Evolutionary conservation across 768 basidiomycete genomes (phyloP).

Genomic region (Kwoniella botswanensis): DNA sequence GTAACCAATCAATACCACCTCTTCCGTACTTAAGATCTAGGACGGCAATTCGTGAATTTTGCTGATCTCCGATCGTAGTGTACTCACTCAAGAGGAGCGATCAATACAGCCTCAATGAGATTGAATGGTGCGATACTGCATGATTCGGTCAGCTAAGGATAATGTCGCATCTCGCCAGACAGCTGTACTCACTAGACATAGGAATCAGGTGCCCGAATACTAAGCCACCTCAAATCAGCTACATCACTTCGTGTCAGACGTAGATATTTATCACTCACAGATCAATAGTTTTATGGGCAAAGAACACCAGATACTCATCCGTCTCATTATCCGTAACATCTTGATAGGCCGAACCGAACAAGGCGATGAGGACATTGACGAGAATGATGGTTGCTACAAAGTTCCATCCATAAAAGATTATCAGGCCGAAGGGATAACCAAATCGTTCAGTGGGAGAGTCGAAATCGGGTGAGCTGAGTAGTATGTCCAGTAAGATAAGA

Average conservation of each 20-base stretch:
- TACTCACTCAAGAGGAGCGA: constrained; percentile 85
- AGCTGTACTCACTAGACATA: constrained; percentile 67
- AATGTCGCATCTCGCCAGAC: no score
- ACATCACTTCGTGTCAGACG: neutral
- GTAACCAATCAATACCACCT: constrained; percentile 36
- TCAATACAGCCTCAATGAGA: constrained; percentile 75
- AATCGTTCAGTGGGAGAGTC: constrained; percentile 54
- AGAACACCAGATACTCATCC: constrained; percentile 88
- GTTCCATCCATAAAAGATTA: constrained; percentile 87
- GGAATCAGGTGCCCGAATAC: constrained; percentile 56
- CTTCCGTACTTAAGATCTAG: neutral
- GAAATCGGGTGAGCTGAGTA: constrained; percentile 55
- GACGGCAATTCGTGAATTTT: neutral
- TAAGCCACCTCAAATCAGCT: no score
- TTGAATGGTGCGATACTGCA: constrained; percentile 92
- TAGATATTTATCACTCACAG: constrained; percentile 36
- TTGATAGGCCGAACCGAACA: constrained; percentile 89
- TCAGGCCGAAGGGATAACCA: constrained; percentile 64
- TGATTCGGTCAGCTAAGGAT: no score
- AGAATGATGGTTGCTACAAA: constrained; percentile 79
- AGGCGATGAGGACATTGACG: constrained; percentile 91
- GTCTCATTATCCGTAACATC: constrained; percentile 77
- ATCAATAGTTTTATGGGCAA: constrained; percentile 75
- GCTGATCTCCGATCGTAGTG: neutral
- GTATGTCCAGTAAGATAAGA: neutral